Conservation (phyloP, 2,329 filamentous ascomycete species). For the Aspergillus latus region DNA sequence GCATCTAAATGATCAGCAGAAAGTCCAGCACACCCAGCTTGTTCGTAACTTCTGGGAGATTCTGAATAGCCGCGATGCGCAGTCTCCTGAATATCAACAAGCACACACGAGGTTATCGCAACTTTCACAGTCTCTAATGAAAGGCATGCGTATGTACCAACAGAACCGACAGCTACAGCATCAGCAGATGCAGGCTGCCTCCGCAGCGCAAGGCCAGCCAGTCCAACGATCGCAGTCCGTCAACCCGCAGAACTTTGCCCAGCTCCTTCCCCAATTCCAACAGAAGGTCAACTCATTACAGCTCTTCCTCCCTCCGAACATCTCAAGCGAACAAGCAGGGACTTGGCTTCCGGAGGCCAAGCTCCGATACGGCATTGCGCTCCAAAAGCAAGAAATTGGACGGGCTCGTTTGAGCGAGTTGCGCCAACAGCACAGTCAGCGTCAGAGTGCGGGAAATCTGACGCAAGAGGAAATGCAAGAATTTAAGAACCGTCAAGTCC, state of each 20-base stretch:
- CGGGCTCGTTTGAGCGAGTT: conserved; percentile 45
- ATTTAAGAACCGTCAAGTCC: conserved; percentile 43
- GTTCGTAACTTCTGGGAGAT: conserved; percentile 57
- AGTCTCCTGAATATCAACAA: conserved; percentile 51
- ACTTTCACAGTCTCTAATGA: conserved; percentile 54
- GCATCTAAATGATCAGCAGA: conserved; percentile 55
- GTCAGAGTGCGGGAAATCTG: conserved; percentile 41
- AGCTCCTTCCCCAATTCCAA: conserved; percentile 48
- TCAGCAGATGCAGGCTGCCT: conserved; percentile 30
- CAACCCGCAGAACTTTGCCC: conserved; percentile 41
- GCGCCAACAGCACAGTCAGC: conserved; percentile 39
- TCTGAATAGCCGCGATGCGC: conserved; percentile 50
- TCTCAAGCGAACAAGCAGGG: conserved; percentile 44
- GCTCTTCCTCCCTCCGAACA: conserved; percentile 47
- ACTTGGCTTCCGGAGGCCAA: conserved; percentile 50
- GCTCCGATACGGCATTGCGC: conserved; percentile 48
- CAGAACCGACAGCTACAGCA: conserved; percentile 38
- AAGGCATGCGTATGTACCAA: conserved; percentile 50
- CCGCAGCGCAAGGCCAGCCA: conserved; percentile 23
- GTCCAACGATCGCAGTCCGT: conserved; percentile 35
- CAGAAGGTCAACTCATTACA: conserved; percentile 46
- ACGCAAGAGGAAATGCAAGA: conserved; percentile 45
- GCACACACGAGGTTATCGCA: conserved; percentile 54
- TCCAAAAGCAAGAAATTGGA: conserved; percentile 51
- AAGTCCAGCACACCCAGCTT: conserved; percentile 55